phyloP scores from a whole-genome alignment of 108 stramenopile species.

The Pseudonitzschia delicatissima region DNA sequence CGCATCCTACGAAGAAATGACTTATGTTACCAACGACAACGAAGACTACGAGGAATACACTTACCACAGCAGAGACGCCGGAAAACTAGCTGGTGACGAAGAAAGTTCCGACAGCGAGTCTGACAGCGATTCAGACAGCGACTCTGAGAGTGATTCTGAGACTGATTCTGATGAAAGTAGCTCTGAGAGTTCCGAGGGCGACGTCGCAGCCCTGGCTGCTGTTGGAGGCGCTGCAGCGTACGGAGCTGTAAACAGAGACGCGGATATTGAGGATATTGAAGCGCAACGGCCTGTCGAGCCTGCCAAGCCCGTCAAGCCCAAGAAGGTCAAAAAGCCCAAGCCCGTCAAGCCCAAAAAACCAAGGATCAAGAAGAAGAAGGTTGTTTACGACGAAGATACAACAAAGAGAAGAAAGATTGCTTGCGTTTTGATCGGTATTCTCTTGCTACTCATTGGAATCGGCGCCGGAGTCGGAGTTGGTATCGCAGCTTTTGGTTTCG shows the following conservation, averaged over 20 bases:
- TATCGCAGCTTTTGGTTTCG: slow-evolving; percentile 23
- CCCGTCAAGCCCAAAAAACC: neutral
- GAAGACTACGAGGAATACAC: too few relatives aligned
- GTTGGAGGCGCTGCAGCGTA: neutral
- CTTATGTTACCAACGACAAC: neutral
- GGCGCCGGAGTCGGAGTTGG: slow-evolving; percentile 35
- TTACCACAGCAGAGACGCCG: too few relatives aligned
- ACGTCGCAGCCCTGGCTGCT: neutral
- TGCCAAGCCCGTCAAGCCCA: neutral
- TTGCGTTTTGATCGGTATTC: slow-evolving; percentile 22
- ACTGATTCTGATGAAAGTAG: slow-evolving; percentile 1
- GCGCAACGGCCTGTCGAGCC: neutral
- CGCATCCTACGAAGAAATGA: slow-evolving; percentile 2
- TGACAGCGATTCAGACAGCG: neutral
- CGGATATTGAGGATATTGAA: neutral
- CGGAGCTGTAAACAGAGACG: neutral
- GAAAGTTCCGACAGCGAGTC: neutral
- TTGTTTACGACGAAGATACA: slow-evolving; percentile 17
- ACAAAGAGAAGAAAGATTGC: slow-evolving; percentile 20
- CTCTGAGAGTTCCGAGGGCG: neutral
- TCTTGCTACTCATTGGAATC: slow-evolving; percentile 32
- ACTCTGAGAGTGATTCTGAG: neutral
- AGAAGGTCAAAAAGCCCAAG: slow-evolving; percentile 8
- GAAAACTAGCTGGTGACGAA: neutral
- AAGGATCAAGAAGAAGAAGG: slow-evolving; percentile 21